Conservation (phyloP, 495 filamentous ascomycete genomes). For the Margaritispora aquatica region DNA sequence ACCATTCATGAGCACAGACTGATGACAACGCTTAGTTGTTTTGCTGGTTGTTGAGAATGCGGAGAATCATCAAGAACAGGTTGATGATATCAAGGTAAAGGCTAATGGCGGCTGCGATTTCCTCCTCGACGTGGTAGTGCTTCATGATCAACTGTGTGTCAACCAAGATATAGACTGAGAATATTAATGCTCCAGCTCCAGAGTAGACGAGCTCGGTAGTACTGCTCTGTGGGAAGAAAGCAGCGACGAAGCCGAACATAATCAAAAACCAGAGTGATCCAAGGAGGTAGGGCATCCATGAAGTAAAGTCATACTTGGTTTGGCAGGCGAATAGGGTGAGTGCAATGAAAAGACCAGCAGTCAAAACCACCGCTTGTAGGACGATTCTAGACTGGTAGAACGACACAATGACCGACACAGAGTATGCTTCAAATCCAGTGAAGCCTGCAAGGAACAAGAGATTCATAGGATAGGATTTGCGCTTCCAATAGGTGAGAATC, state of each 20-base stretch:
- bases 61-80: conserved; percentile 85
- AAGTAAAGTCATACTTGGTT: conserved; percentile 96
- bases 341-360: conserved; percentile 86
- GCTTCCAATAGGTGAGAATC: conserved; percentile 91
- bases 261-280: conserved; percentile 84
- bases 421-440: conserved; percentile 90
- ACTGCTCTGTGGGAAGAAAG: conserved; percentile 74
- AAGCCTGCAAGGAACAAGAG: conserved; percentile 88
- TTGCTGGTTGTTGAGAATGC: conserved; percentile 82
- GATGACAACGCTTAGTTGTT: conserved; percentile 83
- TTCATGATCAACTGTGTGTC: conserved; percentile 94
- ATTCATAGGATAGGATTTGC: conserved; percentile 93
- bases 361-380: conserved; percentile 83
- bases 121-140: conserved; percentile 96
- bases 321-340: conserved; percentile 95
- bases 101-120: conserved; percentile 93
- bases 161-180: conserved; percentile 89
- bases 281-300: conserved; percentile 93
- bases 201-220: conserved; percentile 80
- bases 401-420: conserved; percentile 82
- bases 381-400: conserved; percentile 80
- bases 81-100: conserved; percentile 97
- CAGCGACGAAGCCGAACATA: conserved; percentile 83
- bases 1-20: too few species aligned
- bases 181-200: conserved; percentile 74